Percentiles rank a stretch among this genome's conserved stretches.
Evolutionary conservation across 1,139 yeast genomes (phyloP).

Genomic region (Pichia sp.): DNA sequence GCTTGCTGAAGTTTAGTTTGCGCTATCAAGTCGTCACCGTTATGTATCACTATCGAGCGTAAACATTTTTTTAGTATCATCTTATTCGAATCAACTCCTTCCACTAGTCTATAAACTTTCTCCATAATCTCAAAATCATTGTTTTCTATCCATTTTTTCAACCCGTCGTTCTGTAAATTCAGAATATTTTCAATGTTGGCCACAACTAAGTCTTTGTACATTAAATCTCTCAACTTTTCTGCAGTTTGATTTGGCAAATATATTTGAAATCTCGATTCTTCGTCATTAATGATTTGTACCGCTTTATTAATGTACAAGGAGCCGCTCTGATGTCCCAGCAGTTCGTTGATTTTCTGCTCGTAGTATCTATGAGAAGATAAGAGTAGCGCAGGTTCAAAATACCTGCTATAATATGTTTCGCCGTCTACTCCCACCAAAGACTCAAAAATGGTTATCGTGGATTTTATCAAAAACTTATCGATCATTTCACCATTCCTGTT

Average conservation of each 20-base stretch:
- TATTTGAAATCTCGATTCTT: slow-evolving; percentile 50
- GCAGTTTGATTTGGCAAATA: slow-evolving; percentile 53
- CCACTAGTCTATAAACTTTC: slow-evolving; percentile 47
- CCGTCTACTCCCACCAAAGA: slow-evolving; percentile 43
- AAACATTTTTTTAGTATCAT: slow-evolving; percentile 49
- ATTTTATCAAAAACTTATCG: slow-evolving; percentile 57
- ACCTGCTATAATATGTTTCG: slow-evolving; percentile 56
- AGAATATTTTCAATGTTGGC: slow-evolving; percentile 52
- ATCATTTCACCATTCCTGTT: slow-evolving; percentile 54
- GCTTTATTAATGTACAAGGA: slow-evolving; percentile 53
- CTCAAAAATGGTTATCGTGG: slow-evolving; percentile 70
- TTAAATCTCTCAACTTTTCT: slow-evolving; percentile 49
- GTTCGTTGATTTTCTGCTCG: slow-evolving; percentile 41
- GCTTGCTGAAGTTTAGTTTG: slow-evolving; percentile 19
- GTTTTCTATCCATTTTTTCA: slow-evolving; percentile 49
- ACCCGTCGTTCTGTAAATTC: slow-evolving; percentile 50
- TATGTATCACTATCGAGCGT: slow-evolving; percentile 42
- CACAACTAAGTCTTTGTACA: slow-evolving; percentile 63
- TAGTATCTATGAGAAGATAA: slow-evolving; percentile 56
- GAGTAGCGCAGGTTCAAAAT: slow-evolving; percentile 65
- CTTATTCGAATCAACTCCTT: slow-evolving; percentile 51
- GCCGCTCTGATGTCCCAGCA: slow-evolving; percentile 38
- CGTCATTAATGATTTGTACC: slow-evolving; percentile 52
- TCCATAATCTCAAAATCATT: slow-evolving; percentile 39
- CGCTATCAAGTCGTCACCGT: slow-evolving; percentile 38